These are phyloP conservation scores for Thecaphora thlaspeos DNA, from an alignment of 1,284 basidiomycete species.

Conservation along the genomic window DNA sequence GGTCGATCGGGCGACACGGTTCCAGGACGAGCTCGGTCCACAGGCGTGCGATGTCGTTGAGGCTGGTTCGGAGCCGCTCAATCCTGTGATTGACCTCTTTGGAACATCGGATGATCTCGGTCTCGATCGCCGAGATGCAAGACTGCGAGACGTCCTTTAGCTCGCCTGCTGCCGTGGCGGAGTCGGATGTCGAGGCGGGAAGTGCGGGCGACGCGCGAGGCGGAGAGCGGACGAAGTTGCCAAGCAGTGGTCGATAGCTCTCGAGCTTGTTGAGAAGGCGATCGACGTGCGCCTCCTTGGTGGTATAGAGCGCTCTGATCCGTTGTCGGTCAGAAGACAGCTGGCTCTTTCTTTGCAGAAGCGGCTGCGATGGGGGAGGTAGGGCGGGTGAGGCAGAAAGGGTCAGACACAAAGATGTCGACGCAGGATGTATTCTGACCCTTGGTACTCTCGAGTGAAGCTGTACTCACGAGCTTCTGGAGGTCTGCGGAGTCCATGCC, in stretches of 20 bases:
- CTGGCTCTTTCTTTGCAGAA: slow-evolving; percentile 29
- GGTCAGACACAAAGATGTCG: too few relatives aligned
- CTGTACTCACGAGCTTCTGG: not conserved
- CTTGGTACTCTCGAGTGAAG: too few relatives aligned
- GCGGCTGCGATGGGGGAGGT: slow-evolving; percentile 8
- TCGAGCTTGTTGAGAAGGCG: slow-evolving; percentile 22
- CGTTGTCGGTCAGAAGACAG: slow-evolving; percentile 24
- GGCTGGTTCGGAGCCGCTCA: slow-evolving; percentile 32
- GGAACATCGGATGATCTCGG: slow-evolving; percentile 40
- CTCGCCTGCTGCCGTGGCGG: not conserved
- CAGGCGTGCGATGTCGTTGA: slow-evolving; percentile 47
- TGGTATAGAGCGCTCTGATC: slow-evolving; percentile 19
- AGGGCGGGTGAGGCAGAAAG: too few relatives aligned
- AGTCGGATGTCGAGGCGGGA: not conserved
- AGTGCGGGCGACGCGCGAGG: slow-evolving; percentile 4
- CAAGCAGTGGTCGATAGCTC: slow-evolving; percentile 31
- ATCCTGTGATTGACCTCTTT: slow-evolving; percentile 38
- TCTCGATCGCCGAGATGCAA: slow-evolving; percentile 27
- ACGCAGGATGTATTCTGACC: too few relatives aligned
- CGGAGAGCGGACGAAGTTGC: slow-evolving; percentile 27
- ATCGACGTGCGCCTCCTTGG: slow-evolving; percentile 26
- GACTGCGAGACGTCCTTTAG: slow-evolving; percentile 33
- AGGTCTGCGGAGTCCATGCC: not conserved
- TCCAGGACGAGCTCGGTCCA: slow-evolving; percentile 50
- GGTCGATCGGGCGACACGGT: slow-evolving; percentile 22